Percentiles rank a stretch among this genome's conserved stretches.
These are phyloP conservation scores for Leishmania aethiopica DNA, from an alignment of 208 protist species.

Conservation along the genomic window DNA sequence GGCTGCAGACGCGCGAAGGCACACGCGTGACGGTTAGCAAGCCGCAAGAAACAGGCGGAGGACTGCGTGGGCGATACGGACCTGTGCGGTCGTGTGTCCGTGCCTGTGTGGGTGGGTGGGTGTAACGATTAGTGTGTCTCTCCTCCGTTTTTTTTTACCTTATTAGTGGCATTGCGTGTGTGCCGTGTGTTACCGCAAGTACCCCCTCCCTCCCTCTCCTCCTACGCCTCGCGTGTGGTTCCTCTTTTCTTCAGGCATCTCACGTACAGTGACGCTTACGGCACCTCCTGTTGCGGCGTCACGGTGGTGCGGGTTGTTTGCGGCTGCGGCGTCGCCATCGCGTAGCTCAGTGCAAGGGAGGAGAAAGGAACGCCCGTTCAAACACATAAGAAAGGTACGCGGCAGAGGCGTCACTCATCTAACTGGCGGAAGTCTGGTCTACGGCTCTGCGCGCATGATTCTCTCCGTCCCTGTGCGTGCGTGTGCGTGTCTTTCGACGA, in stretches of 20 bases:
- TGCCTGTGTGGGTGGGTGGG: neutral
- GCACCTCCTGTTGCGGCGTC: neutral
- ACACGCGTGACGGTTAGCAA: too few species aligned
- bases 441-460: neutral
- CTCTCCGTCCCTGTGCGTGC: neutral
- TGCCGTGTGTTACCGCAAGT: too few species aligned
- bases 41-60: neutral
- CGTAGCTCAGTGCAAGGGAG: neutral
- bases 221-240: too few species aligned
- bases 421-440: neutral
- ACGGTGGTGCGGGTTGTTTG: too few species aligned
- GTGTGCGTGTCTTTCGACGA: neutral
- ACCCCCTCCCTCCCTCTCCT: too few species aligned
- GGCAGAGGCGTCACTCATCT: neutral
- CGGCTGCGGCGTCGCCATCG: neutral
- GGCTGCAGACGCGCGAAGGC: neutral
- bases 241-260: neutral
- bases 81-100: neutral
- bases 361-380: neutral
- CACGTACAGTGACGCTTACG: neutral
- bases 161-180: too few species aligned
- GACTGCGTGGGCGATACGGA: neutral
- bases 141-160: too few species aligned
- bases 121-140: neutral
- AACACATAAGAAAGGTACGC: neutral